Evolutionary conservation across 2,329 filamentous ascomycete species (phyloP), one percentile per base, ranked within the genome.

Genomic region (Xylariales sp.): DNA sequence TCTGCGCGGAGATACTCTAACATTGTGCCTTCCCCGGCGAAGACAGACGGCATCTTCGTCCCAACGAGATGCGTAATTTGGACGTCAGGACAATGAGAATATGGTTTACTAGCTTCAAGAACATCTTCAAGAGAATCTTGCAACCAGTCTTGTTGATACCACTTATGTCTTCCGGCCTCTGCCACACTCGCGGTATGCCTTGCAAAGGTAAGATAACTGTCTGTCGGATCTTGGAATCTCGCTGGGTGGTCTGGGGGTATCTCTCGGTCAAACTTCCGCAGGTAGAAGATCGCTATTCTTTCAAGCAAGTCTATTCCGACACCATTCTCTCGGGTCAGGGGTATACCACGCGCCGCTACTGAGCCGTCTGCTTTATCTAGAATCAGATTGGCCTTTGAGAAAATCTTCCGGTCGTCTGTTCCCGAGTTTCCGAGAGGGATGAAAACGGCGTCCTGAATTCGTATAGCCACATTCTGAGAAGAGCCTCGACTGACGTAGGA

Each of bases 61-160:
- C 71, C 71, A 34, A 72, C 71, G 30, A 69, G 50, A n/a, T 65
- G 65, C 67, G 70, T 69, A 18, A 72, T 61, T 12, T 55, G 46
- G 14, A 73, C 58, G 45, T 73, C 71, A 9, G 62, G 62, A 10
- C 64, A 18, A 34, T 59, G n/a, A n/a, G 52, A 9, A 5, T 66
- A 56, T 16, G 16, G 12, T n/a, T 48, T 34, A 46, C 55, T 54
- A 18, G 60, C 67, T 32, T 55, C 18, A 12, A 59, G 18, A 1
- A 71, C 56, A 52, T 60, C 55, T 4, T 66, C 61, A 4, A 63
- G 30, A 1, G 66, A 69, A 58, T 72, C 70, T 7, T 64, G 16
- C 7, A 49, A n/a, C 70, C 70, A 72, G 41, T 68, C 54, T 9
- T 23, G 28, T 54, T 56, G 23, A 16, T 60, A 60, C 60, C 49